Percentiles rank a stretch among this genome's conserved stretches.
Evolutionary conservation across 1,284 basidiomycete species (phyloP).

Genomic region (Erythrobasidium hasegawianum): DNA sequence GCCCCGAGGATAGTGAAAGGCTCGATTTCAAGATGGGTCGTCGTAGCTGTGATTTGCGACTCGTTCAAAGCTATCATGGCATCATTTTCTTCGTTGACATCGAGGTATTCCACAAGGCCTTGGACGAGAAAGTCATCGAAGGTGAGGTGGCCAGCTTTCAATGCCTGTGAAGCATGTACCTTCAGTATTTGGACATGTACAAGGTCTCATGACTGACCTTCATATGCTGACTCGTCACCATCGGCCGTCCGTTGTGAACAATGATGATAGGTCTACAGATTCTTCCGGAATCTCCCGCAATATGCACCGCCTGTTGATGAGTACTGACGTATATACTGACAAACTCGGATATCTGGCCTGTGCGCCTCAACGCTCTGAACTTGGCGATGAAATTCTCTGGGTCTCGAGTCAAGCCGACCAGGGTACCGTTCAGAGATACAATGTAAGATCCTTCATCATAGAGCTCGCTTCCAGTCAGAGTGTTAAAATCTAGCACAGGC

Average conservation of each 20-base stretch:
- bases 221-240: constrained; percentile 79
- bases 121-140: constrained; percentile 93
- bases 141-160: constrained; percentile 72
- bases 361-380: constrained; percentile 87
- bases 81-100: constrained; percentile 99
- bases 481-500: constrained; percentile 68
- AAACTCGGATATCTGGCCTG: constrained; percentile 90
- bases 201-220: constrained; percentile 54
- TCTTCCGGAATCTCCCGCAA: constrained; percentile 94
- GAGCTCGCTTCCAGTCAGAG: constrained; percentile 91
- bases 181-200: background rate
- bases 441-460: constrained; percentile 87
- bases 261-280: constrained; percentile 99
- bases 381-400: constrained; percentile 81
- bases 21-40: constrained; percentile 97
- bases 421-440: constrained; percentile 94
- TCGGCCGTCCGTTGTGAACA: constrained; percentile 75
- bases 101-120: constrained; percentile 98
- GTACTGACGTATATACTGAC: constrained; percentile 96
- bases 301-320: constrained; percentile 91
- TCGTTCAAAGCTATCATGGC: constrained; percentile 96
- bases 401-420: constrained; percentile 86
- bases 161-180: constrained; percentile 54
- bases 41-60: constrained; percentile 69
- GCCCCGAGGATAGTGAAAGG: constrained; percentile 97